Evolutionary conservation across 106 monocot species (phyloP).

Genomic region (Hemerocallis citrina): DNA sequence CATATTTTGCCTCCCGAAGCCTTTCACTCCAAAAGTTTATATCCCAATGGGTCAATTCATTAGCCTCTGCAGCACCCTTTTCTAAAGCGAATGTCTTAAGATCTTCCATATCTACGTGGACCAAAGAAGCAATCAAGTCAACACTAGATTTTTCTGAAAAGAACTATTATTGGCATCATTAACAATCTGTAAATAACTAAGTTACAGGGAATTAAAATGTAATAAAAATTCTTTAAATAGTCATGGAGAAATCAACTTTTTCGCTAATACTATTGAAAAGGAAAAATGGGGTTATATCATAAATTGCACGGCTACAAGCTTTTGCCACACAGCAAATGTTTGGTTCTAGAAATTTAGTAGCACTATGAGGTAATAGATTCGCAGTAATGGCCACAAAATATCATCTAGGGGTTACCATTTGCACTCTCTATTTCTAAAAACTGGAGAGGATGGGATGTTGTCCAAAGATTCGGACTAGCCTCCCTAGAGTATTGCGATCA

Average conservation of each 20-base stretch:
- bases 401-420: too few species aligned
- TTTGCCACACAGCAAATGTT: too few species aligned
- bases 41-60: constrained; percentile 85
- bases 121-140: constrained; percentile 5
- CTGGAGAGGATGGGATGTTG: too few species aligned
- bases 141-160: background rate
- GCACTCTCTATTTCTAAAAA: too few species aligned
- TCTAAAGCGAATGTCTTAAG: constrained; percentile 69
- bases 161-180: background rate
- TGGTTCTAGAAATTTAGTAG: too few species aligned
- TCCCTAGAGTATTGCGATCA: too few species aligned
- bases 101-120: constrained; percentile 76
- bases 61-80: constrained; percentile 66
- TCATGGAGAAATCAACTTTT: background rate
- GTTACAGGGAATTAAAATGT: background rate
- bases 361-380: too few species aligned
- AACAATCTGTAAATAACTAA: background rate
- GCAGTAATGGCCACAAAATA: too few species aligned
- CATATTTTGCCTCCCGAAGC: constrained; percentile 85
- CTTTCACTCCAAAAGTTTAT: constrained; percentile 93
- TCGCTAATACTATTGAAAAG: background rate
- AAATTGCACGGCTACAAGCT: too few species aligned
- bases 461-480: too few species aligned
- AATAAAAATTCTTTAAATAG: background rate
- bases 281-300: background rate